These are phyloP conservation scores for Rosa hybrid DNA, from an alignment of 331 rosid species.

Conservation along the genomic window DNA sequence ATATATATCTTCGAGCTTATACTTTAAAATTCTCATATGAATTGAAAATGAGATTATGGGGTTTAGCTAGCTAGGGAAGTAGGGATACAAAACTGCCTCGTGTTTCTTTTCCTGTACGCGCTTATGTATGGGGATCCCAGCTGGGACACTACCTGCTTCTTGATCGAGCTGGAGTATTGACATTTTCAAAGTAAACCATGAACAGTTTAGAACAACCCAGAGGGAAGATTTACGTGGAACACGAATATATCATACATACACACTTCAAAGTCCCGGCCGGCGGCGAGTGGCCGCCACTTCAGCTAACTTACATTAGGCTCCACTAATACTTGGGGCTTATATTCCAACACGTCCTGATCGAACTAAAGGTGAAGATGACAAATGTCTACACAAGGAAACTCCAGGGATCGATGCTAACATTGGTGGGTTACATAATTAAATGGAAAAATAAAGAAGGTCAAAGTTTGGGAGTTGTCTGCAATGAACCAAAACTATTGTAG, in stretches of 20 bases:
- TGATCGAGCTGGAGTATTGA: not conserved
- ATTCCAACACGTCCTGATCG: not conserved
- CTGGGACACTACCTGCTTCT: not conserved
- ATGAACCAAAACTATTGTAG: no score
- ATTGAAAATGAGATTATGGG: not conserved
- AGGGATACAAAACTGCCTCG: not conserved
- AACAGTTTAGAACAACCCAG: not conserved
- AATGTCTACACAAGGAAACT: not conserved
- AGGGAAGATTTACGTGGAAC: not conserved
- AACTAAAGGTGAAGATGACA: not conserved
- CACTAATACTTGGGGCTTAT: not conserved
- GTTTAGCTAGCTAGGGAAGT: not conserved
- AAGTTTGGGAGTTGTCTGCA: not conserved
- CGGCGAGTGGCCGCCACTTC: not conserved
- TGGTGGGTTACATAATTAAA: slow-evolving; percentile 29
- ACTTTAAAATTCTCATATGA: not conserved
- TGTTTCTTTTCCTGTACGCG: not conserved
- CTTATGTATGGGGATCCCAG: not conserved
- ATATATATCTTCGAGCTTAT: not conserved
- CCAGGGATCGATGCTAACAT: slow-evolving; percentile 1
- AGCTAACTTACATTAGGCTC: not conserved
- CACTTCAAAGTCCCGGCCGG: not conserved
- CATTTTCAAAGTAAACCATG: not conserved
- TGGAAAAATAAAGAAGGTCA: slow-evolving; percentile 4
- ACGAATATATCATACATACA: not conserved